Evolutionary conservation across 2,329 filamentous ascomycete genomes (phyloP), one percentile per base, ranked within the genome.

Genomic region (Metarhizium anisopliae): DNA sequence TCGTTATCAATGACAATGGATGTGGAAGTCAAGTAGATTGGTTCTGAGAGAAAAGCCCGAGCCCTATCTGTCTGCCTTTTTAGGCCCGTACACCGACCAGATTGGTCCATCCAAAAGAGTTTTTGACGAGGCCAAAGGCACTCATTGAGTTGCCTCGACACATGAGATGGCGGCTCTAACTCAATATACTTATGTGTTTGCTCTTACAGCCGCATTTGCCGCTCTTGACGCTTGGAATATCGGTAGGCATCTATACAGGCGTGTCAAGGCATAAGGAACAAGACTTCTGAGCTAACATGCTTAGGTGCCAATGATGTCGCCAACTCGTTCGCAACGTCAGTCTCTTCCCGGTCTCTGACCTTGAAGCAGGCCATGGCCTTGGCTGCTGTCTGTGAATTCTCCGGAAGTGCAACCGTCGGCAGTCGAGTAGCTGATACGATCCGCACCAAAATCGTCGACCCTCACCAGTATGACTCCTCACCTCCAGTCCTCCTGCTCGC

Each of bases 181-280:
- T 58, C 69, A 81, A 54, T 83, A 79, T 64, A 75, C 77, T 60
- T 83, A 82, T 62, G 71, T 83, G 57, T 82, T 83, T 66, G 78
- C 73, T 61, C 74, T 83, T 55, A 78, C 77, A 59, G 75, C 76
- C 25, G 70, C 82, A 55, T 82, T 83, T 66, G 77, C 80, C 32
- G 74, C 80, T 55, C 74, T 83, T 35, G 80, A 83, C 68, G 79
- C 79, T 20, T 83, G 76, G 76, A 83, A 83, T 66, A 83, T 82
- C 59, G 80, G 80, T 74, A 58, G 35, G 52, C 40, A n/a, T 35
- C 25, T 4, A 25, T 25, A 25, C 25, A 25, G 25, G 25, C 25
- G 25, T 25, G 3, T 25, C 25, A 25, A 25, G 3, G 25, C 25
- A 4, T 25, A 25, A 25, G 4, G 25, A 25, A 25, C 3, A 25